Evolutionary conservation across 352 stramenopile species (phyloP).

Genomic region (Globisporangium barbulae): DNA sequence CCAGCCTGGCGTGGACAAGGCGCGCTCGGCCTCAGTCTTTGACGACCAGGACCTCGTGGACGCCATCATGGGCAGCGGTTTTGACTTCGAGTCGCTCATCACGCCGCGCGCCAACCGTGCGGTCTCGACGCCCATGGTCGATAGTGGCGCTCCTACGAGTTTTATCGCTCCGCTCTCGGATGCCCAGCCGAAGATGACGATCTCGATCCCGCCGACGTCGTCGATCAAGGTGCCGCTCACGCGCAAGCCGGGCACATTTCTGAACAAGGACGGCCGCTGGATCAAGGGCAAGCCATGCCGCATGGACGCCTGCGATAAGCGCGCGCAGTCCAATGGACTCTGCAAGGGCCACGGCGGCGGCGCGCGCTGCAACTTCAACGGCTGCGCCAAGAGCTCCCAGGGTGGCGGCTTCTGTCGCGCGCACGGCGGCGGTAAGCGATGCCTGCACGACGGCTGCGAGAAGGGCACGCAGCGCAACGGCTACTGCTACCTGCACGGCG

Average conservation of each 20-base stretch:
- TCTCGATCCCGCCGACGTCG: conserved; percentile 25
- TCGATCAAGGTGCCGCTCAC: conserved; percentile 34
- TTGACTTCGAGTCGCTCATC: conserved; percentile 44
- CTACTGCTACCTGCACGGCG: conserved; percentile 78
- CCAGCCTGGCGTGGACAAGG: conserved; percentile 22
- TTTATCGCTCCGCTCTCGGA: conserved; percentile 28
- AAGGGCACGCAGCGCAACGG: conserved; percentile 80
- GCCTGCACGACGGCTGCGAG: conserved; percentile 64
- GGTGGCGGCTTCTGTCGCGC: conserved; percentile 72
- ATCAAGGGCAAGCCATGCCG: conserved; percentile 85
- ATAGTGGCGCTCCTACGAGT: conserved; percentile 1
- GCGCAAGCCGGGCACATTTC: conserved; percentile 77
- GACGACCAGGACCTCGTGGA: conserved; percentile 74
- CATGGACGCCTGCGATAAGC: conserved; percentile 70
- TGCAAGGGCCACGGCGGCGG: conserved; percentile 83
- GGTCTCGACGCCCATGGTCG: conserved; percentile 12
- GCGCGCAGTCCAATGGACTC: conserved; percentile 72
- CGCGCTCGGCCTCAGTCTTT: conserved; percentile 71
- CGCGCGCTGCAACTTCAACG: conserved; percentile 68
- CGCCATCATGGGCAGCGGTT: conserved; percentile 67
- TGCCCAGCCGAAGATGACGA: conserved; percentile 16
- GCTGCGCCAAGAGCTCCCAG: conserved; percentile 74
- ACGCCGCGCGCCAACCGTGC: conserved; percentile 9
- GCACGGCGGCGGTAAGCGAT: conserved; percentile 80
- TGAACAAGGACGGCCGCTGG: conserved; percentile 87